Base-by-base conservation (phyloP, 1,139 yeast species). In the Hanseniaspora sp. region DNA sequence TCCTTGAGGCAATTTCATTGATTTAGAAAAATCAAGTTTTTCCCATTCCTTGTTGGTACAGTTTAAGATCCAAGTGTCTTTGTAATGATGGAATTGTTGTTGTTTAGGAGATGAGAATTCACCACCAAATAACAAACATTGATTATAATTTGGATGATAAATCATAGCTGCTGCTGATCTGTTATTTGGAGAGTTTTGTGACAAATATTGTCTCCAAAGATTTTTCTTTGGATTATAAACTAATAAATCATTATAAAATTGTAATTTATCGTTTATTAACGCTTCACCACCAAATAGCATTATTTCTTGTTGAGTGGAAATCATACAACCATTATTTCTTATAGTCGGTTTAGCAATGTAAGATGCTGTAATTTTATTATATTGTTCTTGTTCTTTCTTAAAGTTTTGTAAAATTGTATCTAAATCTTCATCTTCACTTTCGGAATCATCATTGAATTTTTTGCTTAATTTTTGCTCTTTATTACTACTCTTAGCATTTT, bases 61-160 rank as follows among this genome's bases (percentile, higher is more conserved):
- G 63, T 92, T 97, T 58, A 92, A 71, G 54, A 90, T 74, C 97
- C 97, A 92, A 3, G 96, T 84, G 64, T 92, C 98, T 18, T 96
- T 94, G 67, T 87, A 92, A 68, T 92, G 98, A 67, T 92, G 94
- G 67, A 92, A 92, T 0, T 96, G 87, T 52, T 88, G 82, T 68
- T 92, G 98, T 64, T 90, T 92, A 1, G 97, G 97, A 7, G 95
- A 86, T 1, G 96, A 86, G 63, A 92, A 92, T 68, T 92, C 98
- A 60, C 98, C 98, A 53, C 97, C 98, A 71, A 87, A 92, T 74
- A 92, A 69, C 58, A 92, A 69, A 30, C 86, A 76, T 1, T 88
- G 71, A 8, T 97, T 97, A 11, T 51, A 51, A 2, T 90, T 81
- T 1, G 96, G 95, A 67, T 92, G 97, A 0, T 87, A 83, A 60